Conservation (phyloP, 169 alveolate genomes). For the Cryptosporidium meleagridis region DNA sequence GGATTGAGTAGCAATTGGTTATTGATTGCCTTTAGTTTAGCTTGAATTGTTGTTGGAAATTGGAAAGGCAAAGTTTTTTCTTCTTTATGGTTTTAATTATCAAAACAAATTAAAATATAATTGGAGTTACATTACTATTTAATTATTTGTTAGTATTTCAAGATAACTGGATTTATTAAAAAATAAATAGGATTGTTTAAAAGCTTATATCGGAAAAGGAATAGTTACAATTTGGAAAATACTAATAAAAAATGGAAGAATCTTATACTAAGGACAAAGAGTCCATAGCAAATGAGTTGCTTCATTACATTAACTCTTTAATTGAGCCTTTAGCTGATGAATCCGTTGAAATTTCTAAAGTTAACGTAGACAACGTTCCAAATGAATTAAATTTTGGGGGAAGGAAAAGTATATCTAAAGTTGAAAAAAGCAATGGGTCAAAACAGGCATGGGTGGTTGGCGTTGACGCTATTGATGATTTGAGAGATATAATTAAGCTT, state of each 20-base stretch:
- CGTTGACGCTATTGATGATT: slow-evolving; percentile 58
- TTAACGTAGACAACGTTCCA: neutral
- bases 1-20: neutral
- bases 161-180: neutral
- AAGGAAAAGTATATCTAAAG: slow-evolving; percentile 1
- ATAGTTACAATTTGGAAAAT: neutral
- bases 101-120: neutral
- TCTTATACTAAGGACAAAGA: slow-evolving; percentile 19
- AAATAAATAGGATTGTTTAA: neutral
- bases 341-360: neutral
- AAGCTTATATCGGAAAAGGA: neutral
- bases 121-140: too few species aligned
- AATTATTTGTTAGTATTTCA: too few species aligned
- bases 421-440: neutral
- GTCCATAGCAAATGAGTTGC: slow-evolving; percentile 32
- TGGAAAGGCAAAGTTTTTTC: neutral
- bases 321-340: slow-evolving; percentile 56
- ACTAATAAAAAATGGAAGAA: slow-evolving; percentile 32
- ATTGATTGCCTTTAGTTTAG: neutral
- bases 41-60: neutral
- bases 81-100: too few species aligned
- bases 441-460: slow-evolving; percentile 70
- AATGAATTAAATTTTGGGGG: neutral
- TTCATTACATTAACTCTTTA: slow-evolving; percentile 46
- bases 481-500: slow-evolving; percentile 60